phyloP scores from a whole-genome alignment of 345 rosid species.

The Bruguiera sexangula region DNA sequence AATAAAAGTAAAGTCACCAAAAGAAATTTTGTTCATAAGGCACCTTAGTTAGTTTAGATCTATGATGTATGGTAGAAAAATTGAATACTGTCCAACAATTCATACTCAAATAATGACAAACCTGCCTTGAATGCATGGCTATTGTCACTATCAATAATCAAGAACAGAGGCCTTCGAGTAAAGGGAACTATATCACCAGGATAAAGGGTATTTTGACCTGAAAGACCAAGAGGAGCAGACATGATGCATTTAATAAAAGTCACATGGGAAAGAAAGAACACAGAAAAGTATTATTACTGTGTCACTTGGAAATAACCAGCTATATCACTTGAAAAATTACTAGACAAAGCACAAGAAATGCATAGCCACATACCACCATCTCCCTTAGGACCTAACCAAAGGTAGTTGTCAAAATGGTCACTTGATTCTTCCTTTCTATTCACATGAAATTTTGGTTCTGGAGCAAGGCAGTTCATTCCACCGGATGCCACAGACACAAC shows the following conservation, averaged over 20 bases:
- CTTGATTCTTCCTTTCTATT: constrained; percentile 49
- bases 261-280: background rate
- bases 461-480: constrained; percentile 44
- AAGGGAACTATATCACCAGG: constrained; percentile 97
- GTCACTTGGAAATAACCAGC: background rate
- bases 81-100: constrained; percentile 13
- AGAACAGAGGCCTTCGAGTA: constrained; percentile 85
- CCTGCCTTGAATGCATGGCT: constrained; percentile 99
- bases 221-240: constrained; percentile 16
- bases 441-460: constrained; percentile 47
- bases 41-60: background rate
- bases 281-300: too few relatives aligned
- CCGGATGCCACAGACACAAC: constrained; percentile 42
- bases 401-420: constrained; percentile 44
- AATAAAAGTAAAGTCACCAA: background rate
- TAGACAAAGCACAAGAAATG: constrained; percentile 1
- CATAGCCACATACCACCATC: constrained; percentile 51
- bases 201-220: constrained; percentile 74
- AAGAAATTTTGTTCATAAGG: background rate
- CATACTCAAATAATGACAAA: constrained; percentile 77
- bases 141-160: constrained; percentile 89
- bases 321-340: constrained; percentile 9
- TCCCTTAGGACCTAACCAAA: constrained; percentile 82
- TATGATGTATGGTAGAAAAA: background rate
- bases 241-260: background rate